phyloP scores from a whole-genome alignment of 805 yeast genomes.

The Starmerella ratchasimensis region DNA sequence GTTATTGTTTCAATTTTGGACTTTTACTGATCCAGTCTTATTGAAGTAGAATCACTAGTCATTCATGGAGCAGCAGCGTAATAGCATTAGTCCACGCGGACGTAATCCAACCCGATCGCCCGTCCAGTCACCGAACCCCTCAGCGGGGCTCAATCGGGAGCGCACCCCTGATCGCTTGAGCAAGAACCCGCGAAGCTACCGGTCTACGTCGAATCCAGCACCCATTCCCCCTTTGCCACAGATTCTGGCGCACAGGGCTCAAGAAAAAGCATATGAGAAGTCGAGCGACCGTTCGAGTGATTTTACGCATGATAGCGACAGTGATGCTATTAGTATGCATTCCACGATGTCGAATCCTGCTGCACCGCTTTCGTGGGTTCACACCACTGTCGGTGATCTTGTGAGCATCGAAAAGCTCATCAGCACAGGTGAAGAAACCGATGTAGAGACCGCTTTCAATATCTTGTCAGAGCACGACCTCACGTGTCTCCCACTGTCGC shows the following conservation, averaged over 20 bases:
- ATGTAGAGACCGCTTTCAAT: slow-evolving; percentile 84
- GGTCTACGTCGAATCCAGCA: slow-evolving; percentile 4
- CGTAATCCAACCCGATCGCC: slow-evolving; percentile 2
- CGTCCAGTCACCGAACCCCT: slow-evolving; percentile 1
- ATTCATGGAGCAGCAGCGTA: neutral
- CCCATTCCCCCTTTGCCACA: slow-evolving; percentile 1
- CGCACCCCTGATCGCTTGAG: slow-evolving; percentile 4
- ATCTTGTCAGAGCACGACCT: slow-evolving; percentile 55
- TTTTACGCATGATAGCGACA: slow-evolving; percentile 14
- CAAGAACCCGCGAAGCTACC: neutral
- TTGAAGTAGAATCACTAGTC: no score
- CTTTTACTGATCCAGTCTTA: neutral
- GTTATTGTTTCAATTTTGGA: no score
- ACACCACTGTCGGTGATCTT: slow-evolving; percentile 51
- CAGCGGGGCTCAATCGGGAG: slow-evolving; percentile 2
- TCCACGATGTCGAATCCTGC: slow-evolving; percentile 8
- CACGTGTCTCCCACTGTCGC: slow-evolving; percentile 68
- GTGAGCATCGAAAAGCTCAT: slow-evolving; percentile 69
- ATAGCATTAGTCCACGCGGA: slow-evolving; percentile 5
- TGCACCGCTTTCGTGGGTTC: slow-evolving; percentile 13
- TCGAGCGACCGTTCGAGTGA: neutral
- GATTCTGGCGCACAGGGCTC: slow-evolving; percentile 1
- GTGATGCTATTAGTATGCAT: slow-evolving; percentile 16
- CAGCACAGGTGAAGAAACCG: slow-evolving; percentile 46
- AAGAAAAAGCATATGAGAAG: neutral